Conservation (phyloP, 495 filamentous ascomycete species). For the Aspergillus nanangensis region DNA sequence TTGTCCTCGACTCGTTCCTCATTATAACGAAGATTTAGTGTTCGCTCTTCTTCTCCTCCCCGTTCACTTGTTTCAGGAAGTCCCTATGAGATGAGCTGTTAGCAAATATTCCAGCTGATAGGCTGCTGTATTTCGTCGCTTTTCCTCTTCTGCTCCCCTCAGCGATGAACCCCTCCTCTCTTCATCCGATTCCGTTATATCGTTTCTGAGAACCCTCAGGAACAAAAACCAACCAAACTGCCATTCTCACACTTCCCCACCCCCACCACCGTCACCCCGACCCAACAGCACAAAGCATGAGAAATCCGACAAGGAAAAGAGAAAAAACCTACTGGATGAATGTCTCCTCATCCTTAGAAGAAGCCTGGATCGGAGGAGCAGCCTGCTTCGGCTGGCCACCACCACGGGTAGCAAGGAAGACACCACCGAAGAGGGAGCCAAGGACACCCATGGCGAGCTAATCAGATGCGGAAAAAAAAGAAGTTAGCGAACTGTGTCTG, state of each 20-base stretch:
- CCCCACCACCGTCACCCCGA: background rate
- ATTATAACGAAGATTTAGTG: constrained; percentile 42
- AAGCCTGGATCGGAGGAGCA: constrained; percentile 79
- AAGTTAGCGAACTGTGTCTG: background rate
- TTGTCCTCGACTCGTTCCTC: constrained; percentile 8
- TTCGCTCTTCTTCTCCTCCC: constrained; percentile 63
- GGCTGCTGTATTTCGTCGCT: no score
- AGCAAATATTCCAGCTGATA: constrained; percentile 1
- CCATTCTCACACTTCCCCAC: no score
- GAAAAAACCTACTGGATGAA: constrained; percentile 83
- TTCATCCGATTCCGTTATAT: background rate
- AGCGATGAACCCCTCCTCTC: background rate
- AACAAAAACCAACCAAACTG: no score
- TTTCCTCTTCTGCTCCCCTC: constrained; percentile 2
- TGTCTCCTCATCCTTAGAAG: constrained; percentile 87
- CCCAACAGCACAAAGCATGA: no score
- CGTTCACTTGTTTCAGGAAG: constrained; percentile 70
- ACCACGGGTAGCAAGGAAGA: constrained; percentile 52
- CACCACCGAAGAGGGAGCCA: constrained; percentile 56
- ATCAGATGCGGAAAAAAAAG: constrained; percentile 1
- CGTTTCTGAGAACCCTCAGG: no score
- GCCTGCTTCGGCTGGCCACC: constrained; percentile 52
- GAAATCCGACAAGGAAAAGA: constrained; percentile 3
- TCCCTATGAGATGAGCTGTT: constrained; percentile 50
- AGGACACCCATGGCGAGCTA: constrained; percentile 88